phyloP scores from a whole-genome alignment of 2,329 filamentous ascomycete genomes.

The Talaromyces sp. region DNA sequence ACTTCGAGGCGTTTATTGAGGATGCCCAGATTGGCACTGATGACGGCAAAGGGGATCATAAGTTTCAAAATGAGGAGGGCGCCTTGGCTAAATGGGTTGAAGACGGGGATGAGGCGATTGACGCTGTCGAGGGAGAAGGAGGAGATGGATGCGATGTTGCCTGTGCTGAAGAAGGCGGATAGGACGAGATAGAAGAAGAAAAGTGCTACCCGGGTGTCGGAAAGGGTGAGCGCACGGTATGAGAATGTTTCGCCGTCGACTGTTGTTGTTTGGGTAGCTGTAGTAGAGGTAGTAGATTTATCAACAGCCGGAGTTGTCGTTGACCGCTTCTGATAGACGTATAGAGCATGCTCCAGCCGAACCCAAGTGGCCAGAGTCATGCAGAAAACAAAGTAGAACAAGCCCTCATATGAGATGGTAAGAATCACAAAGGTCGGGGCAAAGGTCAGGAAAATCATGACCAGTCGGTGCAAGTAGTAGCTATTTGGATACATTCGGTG shows the following conservation, averaged over 20 bases:
- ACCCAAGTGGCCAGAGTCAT: constrained; percentile 84
- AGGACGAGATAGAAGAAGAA: constrained; percentile 96
- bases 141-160: constrained; percentile 90
- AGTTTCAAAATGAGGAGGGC: constrained; percentile 85
- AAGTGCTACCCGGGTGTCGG: constrained; percentile 83
- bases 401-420: constrained; percentile 93
- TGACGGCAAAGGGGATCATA: constrained; percentile 86
- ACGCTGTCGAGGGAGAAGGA: constrained; percentile 93
- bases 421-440: constrained; percentile 92
- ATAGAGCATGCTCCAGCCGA: constrained; percentile 78
- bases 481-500: constrained; percentile 77
- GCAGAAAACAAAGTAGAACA: constrained; percentile 92
- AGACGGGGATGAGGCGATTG: constrained; percentile 80
- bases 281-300: not conserved
- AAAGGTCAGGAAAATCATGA: constrained; percentile 88
- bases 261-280: constrained; percentile 30
- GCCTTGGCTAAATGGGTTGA: constrained; percentile 89
- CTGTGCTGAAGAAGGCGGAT: constrained; percentile 94
- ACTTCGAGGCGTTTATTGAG: constrained; percentile 81
- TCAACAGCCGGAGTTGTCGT: not conserved
- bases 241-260: constrained; percentile 33
- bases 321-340: constrained; percentile 41
- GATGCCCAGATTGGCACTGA: constrained; percentile 91
- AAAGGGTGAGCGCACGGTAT: constrained; percentile 69
- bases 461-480: constrained; percentile 85